Evolutionary conservation across 192 early-diverging fungal genomes (phyloP), one percentile per base, ranked within the genome.

Genomic region (Coemansia sp.): DNA sequence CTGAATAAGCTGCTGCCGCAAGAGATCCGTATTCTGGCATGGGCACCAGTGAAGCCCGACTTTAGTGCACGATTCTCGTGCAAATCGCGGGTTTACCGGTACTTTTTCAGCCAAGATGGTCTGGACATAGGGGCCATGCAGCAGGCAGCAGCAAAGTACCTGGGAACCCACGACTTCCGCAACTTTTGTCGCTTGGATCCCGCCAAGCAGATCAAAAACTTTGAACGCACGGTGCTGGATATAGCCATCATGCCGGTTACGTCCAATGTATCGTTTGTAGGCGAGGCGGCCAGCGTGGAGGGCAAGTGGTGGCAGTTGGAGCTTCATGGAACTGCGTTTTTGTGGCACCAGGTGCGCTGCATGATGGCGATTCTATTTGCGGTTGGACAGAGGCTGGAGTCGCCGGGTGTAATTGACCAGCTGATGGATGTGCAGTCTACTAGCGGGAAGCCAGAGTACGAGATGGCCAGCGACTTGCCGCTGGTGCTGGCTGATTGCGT

Each of bases 281-380:
- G 55, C 40, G 40, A 65, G n/a, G 54, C 52, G 0, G 21, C 36
- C 20, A 39, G 42, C 31, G 12, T 57, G 0, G 64, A 58, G 42
- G 61, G 49, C 40, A 54, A 54, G 46, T 79, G 77, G 77, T 74
- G 77, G 77, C 77, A 80, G 60, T 78, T 94, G 51, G 83, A 86
- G 49, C 82, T 98, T 28, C 81, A 77, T 15, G 94, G 93, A 21
- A 88, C 88, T 5, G 91, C 93, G 17, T 98, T 97, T 56, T 73
- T 97, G 50, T 98, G 93, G 94, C 96, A 98, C 73, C 96, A 97
- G 72, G 93, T 98, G 44, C 87, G 96, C 16, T 94, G 88, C 72
- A 95, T 98, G 90, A 92, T 94, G 86, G 81, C 90, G 1, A 78
- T 97, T 16, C 62, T 98, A 39, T 88, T 95, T 52, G 67, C 90